These are phyloP conservation scores for Neopestalotiopsis clavispora DNA, from an alignment of 2,329 filamentous ascomycete species.

Conservation along the genomic window DNA sequence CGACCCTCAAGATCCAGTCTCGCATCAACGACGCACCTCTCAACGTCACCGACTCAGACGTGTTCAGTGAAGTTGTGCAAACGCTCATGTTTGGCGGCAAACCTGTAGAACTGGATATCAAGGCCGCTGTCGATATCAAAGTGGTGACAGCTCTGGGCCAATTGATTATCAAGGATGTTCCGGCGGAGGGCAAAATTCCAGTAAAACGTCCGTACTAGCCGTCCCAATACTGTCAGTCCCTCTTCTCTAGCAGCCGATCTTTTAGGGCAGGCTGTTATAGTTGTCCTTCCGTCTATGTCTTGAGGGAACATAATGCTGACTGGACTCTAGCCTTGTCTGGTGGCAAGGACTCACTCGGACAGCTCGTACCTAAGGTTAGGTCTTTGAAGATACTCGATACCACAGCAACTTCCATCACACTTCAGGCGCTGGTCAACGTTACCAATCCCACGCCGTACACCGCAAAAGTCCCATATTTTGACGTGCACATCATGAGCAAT, in stretches of 20 bases:
- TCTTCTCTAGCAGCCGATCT: slow-evolving; percentile 30
- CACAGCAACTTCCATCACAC: slow-evolving; percentile 69
- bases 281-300: slow-evolving; percentile 24
- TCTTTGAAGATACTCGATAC: slow-evolving; percentile 77
- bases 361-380: slow-evolving; percentile 66
- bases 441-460: slow-evolving; percentile 92
- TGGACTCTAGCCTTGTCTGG: slow-evolving; percentile 59
- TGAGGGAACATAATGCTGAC: slow-evolving; percentile 39
- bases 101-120: slow-evolving; percentile 71
- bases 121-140: slow-evolving; percentile 76
- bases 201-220: slow-evolving; percentile 85
- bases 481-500: slow-evolving; percentile 77
- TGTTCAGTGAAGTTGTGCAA: slow-evolving; percentile 83
- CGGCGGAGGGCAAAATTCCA: slow-evolving; percentile 83
- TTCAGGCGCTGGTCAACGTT: slow-evolving; percentile 77
- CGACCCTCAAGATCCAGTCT: slow-evolving; percentile 75
- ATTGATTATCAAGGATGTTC: slow-evolving; percentile 81
- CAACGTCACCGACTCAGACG: slow-evolving; percentile 77
- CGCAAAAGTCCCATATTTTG: slow-evolving; percentile 79
- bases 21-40: slow-evolving; percentile 79
- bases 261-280: slow-evolving; percentile 24
- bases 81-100: slow-evolving; percentile 76
- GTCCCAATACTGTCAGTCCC: slow-evolving; percentile 51
- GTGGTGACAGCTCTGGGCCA: slow-evolving; percentile 82
- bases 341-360: slow-evolving; percentile 54